Base-by-base conservation (phyloP, 2,329 filamentous ascomycete genomes). In the Fusarium sp. region DNA sequence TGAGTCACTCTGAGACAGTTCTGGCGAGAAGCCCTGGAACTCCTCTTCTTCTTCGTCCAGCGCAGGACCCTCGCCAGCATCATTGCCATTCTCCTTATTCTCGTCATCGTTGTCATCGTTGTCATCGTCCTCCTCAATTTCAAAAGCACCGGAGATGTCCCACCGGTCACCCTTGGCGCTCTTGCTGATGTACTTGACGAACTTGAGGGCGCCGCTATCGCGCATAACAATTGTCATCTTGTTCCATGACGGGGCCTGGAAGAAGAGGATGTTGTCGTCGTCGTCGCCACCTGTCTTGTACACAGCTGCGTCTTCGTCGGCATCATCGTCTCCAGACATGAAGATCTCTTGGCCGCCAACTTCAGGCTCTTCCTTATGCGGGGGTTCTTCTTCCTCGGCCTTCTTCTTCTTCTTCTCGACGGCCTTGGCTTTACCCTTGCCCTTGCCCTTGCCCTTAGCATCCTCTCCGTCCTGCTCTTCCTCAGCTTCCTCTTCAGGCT, bases 131-230 rank as follows among this genome's bases (percentile, higher is more conserved):
- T 86, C 83, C 61, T 84, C 83, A 29, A 97, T 88, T 21, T 89
- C 91, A 74, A 91, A 92, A 31, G 87, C 87, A 1, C 88, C 95
- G 42, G 87, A 89, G 45, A 98, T 82, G 77, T 99, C 95, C 92
- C 93, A 98, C 38, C 95, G 84, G 77, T 98, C 95, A 1, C 95
- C 95, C 71, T 86, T 86, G 8, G 95, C 95, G 46, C 83, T 85
- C 57, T 82, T 82, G 76, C 90, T 96, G 19, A 99, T 90, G 75
- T 98, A 99, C 80, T 98, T 99, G 71, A 98, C 93, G 73, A 99
- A 99, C 74, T 92, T 89, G 72, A 99, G 81, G 13, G 90, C 89
- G 13, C 92, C 93, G 66, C 86, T 87, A 73, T 99, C 95, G 54
- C 95, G 85, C 66, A 98, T 79, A 29, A 98, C 95, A 65, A 99